Evolutionary conservation across 2,329 filamentous ascomycete genomes (phyloP), one percentile per base, ranked within the genome.

Genomic region (Calonectria montana): DNA sequence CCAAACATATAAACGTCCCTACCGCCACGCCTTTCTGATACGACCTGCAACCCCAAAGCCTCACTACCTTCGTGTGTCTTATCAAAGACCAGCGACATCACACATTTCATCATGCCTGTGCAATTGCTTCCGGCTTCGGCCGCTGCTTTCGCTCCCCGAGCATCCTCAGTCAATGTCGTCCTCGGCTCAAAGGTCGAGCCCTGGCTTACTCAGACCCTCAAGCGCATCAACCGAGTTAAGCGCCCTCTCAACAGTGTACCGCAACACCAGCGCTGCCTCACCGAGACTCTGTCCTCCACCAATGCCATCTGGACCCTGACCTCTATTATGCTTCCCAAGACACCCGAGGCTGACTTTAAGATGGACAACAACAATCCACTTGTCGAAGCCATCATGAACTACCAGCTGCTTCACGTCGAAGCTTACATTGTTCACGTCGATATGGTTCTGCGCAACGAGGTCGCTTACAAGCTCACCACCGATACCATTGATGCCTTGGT

Each of bases 351-450:
- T 47, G 94, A 98, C 79, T 89, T 98, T 82, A 91, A 91, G 84
- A 92, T 92, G 84, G 95, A 98, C 55, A 88, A 97, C 76, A 89
- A 65, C 65, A 79, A 79, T 62, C 77, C 77, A 50, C 70, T 79
- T 39, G 71, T 96, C 77, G 95, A 98, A 85, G 94, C 94, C 75
- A 87, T 98, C 74, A 95, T 94, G 90, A 97, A 97, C 89, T 97
- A 96, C 85, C 94, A 97, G 87, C 91, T 98, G 81, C 88, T 98
- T 81, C 95, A 98, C 83, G 88, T 98, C 79, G 96, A 98, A 86
- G 97, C 97, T 65, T 99, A 99, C 84, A 96, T 98, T 79, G 97
- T 99, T 73, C 96, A 98, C 84, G 95, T 99, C 84, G 97, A 99
- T 87, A 98, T 98, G 95, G 96, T 99, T 72, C 91, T 97, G 80